A percentile compares a stretch with the other conserved stretches of the same genome.
Evolutionary conservation across 352 stramenopile genomes (phyloP).

Genomic region (Globisporangium cederbergense): DNA sequence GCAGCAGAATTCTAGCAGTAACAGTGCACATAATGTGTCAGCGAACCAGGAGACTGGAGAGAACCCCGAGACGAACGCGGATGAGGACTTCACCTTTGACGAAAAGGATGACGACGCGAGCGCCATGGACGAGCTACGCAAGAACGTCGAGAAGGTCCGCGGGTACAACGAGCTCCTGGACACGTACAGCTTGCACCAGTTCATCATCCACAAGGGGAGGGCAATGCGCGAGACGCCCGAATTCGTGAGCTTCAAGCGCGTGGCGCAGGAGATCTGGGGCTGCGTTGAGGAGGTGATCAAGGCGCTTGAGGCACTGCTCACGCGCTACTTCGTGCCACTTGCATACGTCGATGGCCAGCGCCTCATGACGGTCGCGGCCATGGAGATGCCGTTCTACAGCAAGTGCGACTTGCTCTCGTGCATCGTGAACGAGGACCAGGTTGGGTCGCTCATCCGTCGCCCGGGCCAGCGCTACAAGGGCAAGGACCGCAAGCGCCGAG

Average conservation of each 20-base stretch:
- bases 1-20: background rate
- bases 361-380: conserved; percentile 64
- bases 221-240: conserved; percentile 81
- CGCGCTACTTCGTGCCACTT: conserved; percentile 81
- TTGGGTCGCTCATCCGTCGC: conserved; percentile 54
- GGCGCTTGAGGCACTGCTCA: conserved; percentile 71
- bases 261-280: conserved; percentile 80
- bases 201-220: conserved; percentile 86
- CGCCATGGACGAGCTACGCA: conserved; percentile 63
- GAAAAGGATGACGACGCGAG: conserved; percentile 24
- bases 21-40: background rate
- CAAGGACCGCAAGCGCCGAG: conserved; percentile 57
- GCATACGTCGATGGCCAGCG: conserved; percentile 85
- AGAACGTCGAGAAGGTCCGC: conserved; percentile 76
- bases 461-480: conserved; percentile 80
- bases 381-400: conserved; percentile 47
- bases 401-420: conserved; percentile 69
- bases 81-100: conserved; percentile 14
- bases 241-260: conserved; percentile 83
- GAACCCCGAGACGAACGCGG: conserved; percentile 18
- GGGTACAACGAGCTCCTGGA: conserved; percentile 81
- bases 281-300: conserved; percentile 67
- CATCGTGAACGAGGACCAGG: conserved; percentile 87
- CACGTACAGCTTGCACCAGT: conserved; percentile 82
- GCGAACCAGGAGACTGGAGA: conserved; percentile 29